Evolutionary conservation across 345 rosid species (phyloP), one percentile per base, ranked within the genome.

Genomic region (Populus ilicifolia): DNA sequence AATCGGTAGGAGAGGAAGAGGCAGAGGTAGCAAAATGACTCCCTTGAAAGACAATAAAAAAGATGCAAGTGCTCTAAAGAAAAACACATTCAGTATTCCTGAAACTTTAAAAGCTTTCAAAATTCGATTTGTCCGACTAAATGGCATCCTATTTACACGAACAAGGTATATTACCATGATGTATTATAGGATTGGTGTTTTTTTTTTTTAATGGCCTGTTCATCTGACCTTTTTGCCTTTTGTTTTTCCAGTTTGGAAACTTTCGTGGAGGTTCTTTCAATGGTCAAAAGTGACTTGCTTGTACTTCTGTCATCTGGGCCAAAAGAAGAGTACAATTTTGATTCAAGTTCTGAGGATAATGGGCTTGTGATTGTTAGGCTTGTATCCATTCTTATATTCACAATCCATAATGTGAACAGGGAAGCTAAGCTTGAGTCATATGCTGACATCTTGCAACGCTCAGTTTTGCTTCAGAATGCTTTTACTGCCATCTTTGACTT

Each of bases 81-180:
- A 87, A 81, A 84, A 66, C 80, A 76, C 72, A 63, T 79, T 89
- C 16, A 80, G 69, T 61, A 71, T 81, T 75, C 87, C 67, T 54
- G 96, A 91, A 77, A 81, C 77, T 63, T 80, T 74, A 65, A 95
- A 87, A 85, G 81, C 89, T 5, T 92, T 96, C 48, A 89, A 97
- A 84, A 89, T 85, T 70, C 86, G 91, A 39, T 92, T 96, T 90
- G 93, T 93, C 71, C 97, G 96, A 63, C 83, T 93, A 56, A 93
- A 92, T 78, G 99, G 98, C 75, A 90, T 96, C 84, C 92, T 96
- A 29, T 96, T 96, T 77, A 93, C 99, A n/a, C 88, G 91, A 72
- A 92, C 96, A 75, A 96, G 99, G 99, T 96, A 85, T 52, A 44
- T 38, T 70, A 35, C 72, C 68, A 27, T 21, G 14, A 48, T 59